phyloP scores from a whole-genome alignment of 768 basidiomycete species.

The Boletus tylopilopsis region DNA sequence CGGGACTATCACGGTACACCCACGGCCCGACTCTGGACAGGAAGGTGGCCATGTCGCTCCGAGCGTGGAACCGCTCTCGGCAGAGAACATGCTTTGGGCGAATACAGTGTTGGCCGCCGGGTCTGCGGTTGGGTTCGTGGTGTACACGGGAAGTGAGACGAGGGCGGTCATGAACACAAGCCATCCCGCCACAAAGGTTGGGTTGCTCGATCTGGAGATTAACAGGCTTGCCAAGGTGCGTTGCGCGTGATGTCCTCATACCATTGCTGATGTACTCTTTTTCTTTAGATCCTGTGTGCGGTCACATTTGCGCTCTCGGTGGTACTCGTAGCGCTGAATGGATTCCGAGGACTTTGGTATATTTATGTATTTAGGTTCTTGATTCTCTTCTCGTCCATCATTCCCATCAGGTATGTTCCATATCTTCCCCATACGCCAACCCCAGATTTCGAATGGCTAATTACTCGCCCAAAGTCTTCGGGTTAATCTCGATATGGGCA shows the following conservation, averaged over 20 bases:
- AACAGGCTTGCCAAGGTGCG: constrained; percentile 90
- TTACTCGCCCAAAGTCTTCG: constrained; percentile 58
- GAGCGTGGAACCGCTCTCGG: constrained; percentile 80
- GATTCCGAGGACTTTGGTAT: constrained; percentile 94
- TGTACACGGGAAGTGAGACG: constrained; percentile 94
- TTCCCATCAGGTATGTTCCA: constrained; percentile 85
- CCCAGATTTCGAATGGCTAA: not conserved
- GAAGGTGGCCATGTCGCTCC: constrained; percentile 35
- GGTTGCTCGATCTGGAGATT: constrained; percentile 89
- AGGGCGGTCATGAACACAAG: constrained; percentile 99
- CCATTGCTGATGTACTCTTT: not conserved
- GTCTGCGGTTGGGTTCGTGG: constrained; percentile 84
- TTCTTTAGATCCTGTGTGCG: constrained; percentile 77
- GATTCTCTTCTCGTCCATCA: constrained; percentile 97
- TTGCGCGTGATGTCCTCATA: not conserved
- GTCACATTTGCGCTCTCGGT: constrained; percentile 92
- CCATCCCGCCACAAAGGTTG: constrained; percentile 93
- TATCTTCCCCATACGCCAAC: not conserved
- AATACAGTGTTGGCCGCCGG: constrained; percentile 98
- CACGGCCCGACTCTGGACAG: constrained; percentile 28
- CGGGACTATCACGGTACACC: constrained; percentile 82
- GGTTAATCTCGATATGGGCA: constrained; percentile 99
- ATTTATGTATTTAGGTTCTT: constrained; percentile 96
- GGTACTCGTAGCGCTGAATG: constrained; percentile 90
- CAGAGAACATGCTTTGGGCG: constrained; percentile 94